These are phyloP conservation scores for Paragyromitra xinjiangensis DNA, from an alignment of 495 filamentous ascomycete species.

Conservation along the genomic window DNA sequence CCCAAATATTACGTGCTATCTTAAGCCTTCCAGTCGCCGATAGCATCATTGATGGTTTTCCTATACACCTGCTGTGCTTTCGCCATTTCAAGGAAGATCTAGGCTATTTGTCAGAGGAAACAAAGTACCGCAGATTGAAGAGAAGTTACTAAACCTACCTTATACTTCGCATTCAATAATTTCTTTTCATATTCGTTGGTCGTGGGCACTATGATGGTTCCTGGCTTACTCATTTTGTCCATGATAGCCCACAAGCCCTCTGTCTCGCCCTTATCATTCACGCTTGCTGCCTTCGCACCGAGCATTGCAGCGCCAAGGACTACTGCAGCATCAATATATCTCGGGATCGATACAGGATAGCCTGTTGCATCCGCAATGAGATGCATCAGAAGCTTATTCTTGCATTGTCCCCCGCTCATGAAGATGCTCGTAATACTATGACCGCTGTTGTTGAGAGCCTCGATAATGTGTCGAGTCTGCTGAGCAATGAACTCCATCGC, in stretches of 20 bases:
- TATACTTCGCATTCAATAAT: constrained; percentile 84
- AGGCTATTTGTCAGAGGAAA: constrained; percentile 57
- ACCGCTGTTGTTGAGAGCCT: constrained; percentile 85
- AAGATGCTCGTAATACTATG: constrained; percentile 91
- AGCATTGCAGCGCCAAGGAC: constrained; percentile 97
- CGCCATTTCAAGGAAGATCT: constrained; percentile 78
- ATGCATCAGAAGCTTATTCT: constrained; percentile 88
- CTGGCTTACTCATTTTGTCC: constrained; percentile 95
- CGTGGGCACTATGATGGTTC: constrained; percentile 78
- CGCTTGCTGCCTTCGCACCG: constrained; percentile 90
- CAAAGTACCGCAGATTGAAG: constrained; percentile 55
- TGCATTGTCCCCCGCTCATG: constrained; percentile 97
- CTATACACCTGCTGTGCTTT: constrained; percentile 78
- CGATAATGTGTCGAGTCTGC: constrained; percentile 93
- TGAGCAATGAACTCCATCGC: constrained; percentile 97
- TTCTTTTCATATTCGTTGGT: constrained; percentile 76
- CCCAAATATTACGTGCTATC: not conserved
- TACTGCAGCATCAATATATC: constrained; percentile 94
- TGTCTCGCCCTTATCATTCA: constrained; percentile 75
- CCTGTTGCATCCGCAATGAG: constrained; percentile 89
- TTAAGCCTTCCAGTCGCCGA: constrained; percentile 61
- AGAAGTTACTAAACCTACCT: constrained; percentile 61
- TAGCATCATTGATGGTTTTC: constrained; percentile 70
- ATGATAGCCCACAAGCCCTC: constrained; percentile 95
- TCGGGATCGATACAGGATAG: constrained; percentile 90